Base-by-base conservation (phyloP, 164 flowering plant species). In the Aristolochia contorta region DNA sequence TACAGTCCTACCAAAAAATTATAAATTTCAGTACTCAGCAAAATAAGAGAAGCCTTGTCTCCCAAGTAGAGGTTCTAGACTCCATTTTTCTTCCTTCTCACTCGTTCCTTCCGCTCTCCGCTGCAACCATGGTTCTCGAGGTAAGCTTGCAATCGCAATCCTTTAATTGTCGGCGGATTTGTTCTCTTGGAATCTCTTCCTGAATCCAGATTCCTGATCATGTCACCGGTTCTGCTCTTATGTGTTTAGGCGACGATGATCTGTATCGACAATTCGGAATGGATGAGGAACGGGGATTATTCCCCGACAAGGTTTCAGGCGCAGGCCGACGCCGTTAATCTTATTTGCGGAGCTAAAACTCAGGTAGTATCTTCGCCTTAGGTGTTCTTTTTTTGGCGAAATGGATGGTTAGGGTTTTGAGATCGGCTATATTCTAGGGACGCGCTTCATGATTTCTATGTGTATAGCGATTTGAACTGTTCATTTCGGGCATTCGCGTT, bases 261-360 rank as follows among this genome's bases (percentile, higher is more conserved):
- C 73, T 94, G 99, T 66, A 83, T 94, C 60, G 99, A 91, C 62
- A 94, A 94, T 69, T 94, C 99, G 4, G 99, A 94, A 50, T 94
- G 95, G 95, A 91, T 86, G 91, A 76, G 97, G 16, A 94, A 91
- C 60, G 96, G 99, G 0, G 99, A 94, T 73, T 94, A 91, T 70
- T 65, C 84, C 22, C 96, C 95, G 4, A 74, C 78, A 19, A 66
- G 99, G 62, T 84, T 94, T 63, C 91, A 84, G 65, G 95, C 96
- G 59, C 99, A 88, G 74, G 78, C 89, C 5, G 97, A 89, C 45
- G 98, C 98, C n/a, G 87, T 93, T 55, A 93, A 84, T 78, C 87
- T 90, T 48, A 87, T 93, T 9, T 90, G 96, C 56, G 97, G 97
- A 12, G 92, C 97, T 51, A 93, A 93, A 78, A 89, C 96, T 12